Percentiles rank a stretch among this genome's conserved stretches.
phyloP scores from a whole-genome alignment of 2,329 filamentous ascomycete species.

The Immersiporthe knoxdaviesiana region DNA sequence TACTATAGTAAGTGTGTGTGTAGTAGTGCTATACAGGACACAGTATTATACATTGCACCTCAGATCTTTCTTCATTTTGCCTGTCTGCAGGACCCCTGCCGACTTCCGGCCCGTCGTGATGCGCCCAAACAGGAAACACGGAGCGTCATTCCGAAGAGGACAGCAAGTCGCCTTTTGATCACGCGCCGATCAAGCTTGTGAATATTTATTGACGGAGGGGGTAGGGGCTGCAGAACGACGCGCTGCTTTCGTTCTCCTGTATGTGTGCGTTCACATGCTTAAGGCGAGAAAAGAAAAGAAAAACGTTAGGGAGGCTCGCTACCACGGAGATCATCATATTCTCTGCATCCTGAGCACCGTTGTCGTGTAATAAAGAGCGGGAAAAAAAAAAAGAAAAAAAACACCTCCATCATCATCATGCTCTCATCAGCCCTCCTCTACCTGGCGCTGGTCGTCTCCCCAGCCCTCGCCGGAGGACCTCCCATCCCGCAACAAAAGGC shows the following conservation, averaged over 20 bases:
- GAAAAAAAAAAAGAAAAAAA: neutral
- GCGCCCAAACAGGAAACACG: slow-evolving; percentile 35
- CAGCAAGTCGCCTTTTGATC: slow-evolving; percentile 34
- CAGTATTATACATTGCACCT: neutral
- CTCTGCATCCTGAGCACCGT: neutral
- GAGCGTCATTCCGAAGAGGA: slow-evolving; percentile 40
- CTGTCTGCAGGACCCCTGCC: neutral
- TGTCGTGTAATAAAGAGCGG: neutral
- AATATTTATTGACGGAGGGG: neutral
- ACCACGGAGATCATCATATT: neutral
- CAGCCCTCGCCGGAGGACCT: slow-evolving; percentile 32
- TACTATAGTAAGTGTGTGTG: neutral
- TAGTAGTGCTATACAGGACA: neutral
- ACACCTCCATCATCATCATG: slow-evolving; percentile 17
- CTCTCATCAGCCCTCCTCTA: slow-evolving; percentile 17
- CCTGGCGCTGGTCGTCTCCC: slow-evolving; percentile 35
- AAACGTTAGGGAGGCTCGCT: neutral
- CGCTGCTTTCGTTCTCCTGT: neutral
- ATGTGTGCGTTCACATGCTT: neutral
- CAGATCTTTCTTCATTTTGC: neutral
- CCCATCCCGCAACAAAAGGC: slow-evolving; percentile 20
- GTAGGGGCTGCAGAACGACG: neutral
- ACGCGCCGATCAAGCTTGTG: slow-evolving; percentile 1
- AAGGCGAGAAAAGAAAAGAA: neutral
- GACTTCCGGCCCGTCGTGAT: neutral